These are phyloP conservation scores for Chaetomium globosum DNA, from an alignment of 2,329 filamentous ascomycete genomes.

Conservation along the genomic window DNA sequence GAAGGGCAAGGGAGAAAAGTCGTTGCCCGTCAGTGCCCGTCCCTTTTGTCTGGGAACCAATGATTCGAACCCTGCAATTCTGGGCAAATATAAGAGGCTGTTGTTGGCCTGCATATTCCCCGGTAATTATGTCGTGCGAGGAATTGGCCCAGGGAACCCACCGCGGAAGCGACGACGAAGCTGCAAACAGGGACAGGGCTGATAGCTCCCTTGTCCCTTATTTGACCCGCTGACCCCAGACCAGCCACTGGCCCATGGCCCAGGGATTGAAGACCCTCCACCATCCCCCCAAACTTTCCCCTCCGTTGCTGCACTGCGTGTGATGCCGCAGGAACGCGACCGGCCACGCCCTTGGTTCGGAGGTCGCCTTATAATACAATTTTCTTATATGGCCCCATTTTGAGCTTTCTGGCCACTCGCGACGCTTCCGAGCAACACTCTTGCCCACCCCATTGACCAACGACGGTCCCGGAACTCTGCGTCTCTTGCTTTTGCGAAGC, in stretches of 20 bases:
- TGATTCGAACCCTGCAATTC: constrained; percentile 19
- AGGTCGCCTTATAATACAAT: constrained; percentile 14
- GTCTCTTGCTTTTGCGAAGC: constrained; percentile 2
- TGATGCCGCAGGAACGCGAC: constrained; percentile 19
- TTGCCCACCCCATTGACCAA: constrained; percentile 2
- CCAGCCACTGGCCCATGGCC: constrained; percentile 26
- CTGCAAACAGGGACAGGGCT: constrained; percentile 35
- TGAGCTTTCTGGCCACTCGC: constrained; percentile 13
- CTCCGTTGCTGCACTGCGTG: constrained; percentile 16
- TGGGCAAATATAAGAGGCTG: constrained; percentile 26
- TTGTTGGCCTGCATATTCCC: constrained; percentile 17
- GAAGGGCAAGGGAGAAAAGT: not conserved
- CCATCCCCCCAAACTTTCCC: not conserved
- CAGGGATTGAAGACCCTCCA: constrained; percentile 20
- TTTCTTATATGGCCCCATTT: constrained; percentile 22
- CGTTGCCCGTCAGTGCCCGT: not conserved
- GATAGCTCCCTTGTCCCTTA: constrained; percentile 24
- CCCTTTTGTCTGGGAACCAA: constrained; percentile 1
- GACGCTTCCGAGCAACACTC: not conserved
- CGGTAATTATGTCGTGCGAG: constrained; percentile 24
- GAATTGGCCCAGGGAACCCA: constrained; percentile 30
- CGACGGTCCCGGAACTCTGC: not conserved
- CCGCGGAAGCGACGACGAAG: constrained; percentile 31
- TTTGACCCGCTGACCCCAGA: constrained; percentile 20
- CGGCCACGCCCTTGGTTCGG: constrained; percentile 3